Base-by-base conservation (phyloP, 768 basidiomycete genomes). In the Lepiota brunneoincarnata region DNA sequence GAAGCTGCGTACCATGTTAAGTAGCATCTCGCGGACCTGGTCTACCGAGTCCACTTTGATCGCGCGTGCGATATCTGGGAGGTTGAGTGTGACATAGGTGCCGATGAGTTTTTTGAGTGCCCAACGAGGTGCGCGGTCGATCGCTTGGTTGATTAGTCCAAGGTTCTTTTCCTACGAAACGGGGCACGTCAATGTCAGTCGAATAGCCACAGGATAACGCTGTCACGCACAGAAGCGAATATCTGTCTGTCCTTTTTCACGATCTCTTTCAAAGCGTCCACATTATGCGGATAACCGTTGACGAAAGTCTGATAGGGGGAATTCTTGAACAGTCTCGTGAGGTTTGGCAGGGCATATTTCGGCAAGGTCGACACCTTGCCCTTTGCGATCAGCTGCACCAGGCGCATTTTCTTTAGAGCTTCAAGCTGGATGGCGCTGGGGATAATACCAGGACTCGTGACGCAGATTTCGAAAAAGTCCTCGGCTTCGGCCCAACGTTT, bases 381-480 rank as follows among this genome's bases (percentile, higher is more conserved):
- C 49, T 82, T 77, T 18, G 80, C 74, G 53, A 95, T 89, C 42
- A 94, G 69, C 64, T 93, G 91, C 4, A 93, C 81, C 4, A 95
- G 73, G 18, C 79, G 70, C 43, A 93, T 71, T 69, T 94, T 93
- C 77, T 95, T 95, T 61, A 87, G 72, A 0, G 93, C 93, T 63
- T 94, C 93, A 61, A 93, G 68, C 66, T 96, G 93, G 2, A 94
- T 73, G 6, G 87, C 82, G 2, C 83, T 77, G 0, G 83, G 81
- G 37, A 69, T 76, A 9, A 65, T 72, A 21, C 78, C 86, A 4
- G 82, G 87, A 18, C 79, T 78, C 31, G 80, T 81, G 20, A 85
- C 84, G 55, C 86, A 87, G 23, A 88, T 87, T 69, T 96, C 93
- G 46, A 94, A 86, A 58, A 80, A 84, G 51, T 91, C 87, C 54